A percentile compares a stretch with the other conserved stretches of the same genome.
These are phyloP conservation scores for Petasospora rhodanensis DNA, from an alignment of 1,139 yeast species.

Conservation along the genomic window DNA sequence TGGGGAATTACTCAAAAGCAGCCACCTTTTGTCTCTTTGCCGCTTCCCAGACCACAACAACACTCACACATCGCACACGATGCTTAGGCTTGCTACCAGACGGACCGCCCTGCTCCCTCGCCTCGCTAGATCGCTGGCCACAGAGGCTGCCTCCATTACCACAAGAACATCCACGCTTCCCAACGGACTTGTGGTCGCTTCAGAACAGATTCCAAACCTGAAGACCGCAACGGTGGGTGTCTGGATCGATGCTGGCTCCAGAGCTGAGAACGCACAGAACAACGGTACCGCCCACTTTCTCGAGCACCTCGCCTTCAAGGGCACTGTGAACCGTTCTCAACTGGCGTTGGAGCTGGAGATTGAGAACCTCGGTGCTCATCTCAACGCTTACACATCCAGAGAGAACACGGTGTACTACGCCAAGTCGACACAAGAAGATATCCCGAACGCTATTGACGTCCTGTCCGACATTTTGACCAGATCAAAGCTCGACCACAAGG, in stretches of 20 bases:
- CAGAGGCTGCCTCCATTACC: conserved; percentile 5
- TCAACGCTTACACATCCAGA: conserved; percentile 95
- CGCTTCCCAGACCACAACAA: not conserved
- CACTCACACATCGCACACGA: not conserved
- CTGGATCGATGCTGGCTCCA: conserved; percentile 90
- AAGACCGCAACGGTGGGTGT: conserved; percentile 96
- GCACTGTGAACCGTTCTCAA: conserved; percentile 82
- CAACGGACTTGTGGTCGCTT: conserved; percentile 92
- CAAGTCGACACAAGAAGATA: conserved; percentile 74
- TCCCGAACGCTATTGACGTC: conserved; percentile 83
- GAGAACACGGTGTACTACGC: conserved; percentile 98
- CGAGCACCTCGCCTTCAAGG: conserved; percentile 95
- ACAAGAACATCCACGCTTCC: conserved; percentile 34
- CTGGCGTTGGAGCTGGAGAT: conserved; percentile 83
- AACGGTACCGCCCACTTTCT: conserved; percentile 97
- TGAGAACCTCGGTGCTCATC: conserved; percentile 93
- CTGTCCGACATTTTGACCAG: conserved; percentile 84
- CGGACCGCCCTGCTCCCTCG: not conserved
- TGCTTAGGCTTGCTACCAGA: conserved; percentile 3
- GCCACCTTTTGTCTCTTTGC: no score
- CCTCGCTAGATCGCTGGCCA: conserved; percentile 6
- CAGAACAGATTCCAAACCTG: conserved; percentile 83
- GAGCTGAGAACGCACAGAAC: conserved; percentile 80
- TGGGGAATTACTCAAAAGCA: no score
- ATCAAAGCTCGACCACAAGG: conserved; percentile 74